Base-by-base conservation (phyloP, 192 early-diverging fungal genomes). In the Ambispora gerdemannii region DNA sequence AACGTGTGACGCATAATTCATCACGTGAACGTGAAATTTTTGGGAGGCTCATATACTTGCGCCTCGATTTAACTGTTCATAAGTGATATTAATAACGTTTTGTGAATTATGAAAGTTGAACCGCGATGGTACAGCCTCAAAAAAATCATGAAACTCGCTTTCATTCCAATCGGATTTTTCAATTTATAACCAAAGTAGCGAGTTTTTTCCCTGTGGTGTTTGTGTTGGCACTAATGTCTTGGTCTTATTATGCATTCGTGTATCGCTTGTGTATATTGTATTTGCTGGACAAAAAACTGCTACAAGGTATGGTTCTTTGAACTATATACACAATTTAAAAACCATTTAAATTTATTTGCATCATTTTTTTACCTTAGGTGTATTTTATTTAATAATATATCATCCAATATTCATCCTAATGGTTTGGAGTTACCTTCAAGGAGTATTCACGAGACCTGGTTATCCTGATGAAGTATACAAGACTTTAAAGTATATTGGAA, bases 381-480 rank as follows among this genome's bases (percentile, higher is more conserved):
- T 58, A 13, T 36, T 56, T 7, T 69, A 58, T 38, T 35, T 69
- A 24, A 8, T 69, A 52, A n/a, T 69, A 52, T 69, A 56, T 56
- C 51, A 69, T 38, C 1, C 32, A 38, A 17, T 69, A 36, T 56
- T 70, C 3, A 36, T 72, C 4, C 50, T 80, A 8, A 51, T 75
- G 22, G 11, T 75, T 30, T 80, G 78, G 78, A 75, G 78, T 59
- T 80, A 76, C 43, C 70, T 62, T 17, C 19, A 75, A 11, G 78
- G 75, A 25, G 64, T 58, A 35, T 76, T 76, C 11, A 50, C 52
- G 1, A 74, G 75, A 0, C 75, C 78, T 36, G 78, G 78, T 20
- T 70, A 63, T 50, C 75, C 78, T 0, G 71, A 70, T 28, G 73
- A 76, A 38, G 78, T 76, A 61, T 28, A 13, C 24, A 58, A 20